phyloP scores from a whole-genome alignment of 768 basidiomycete species.

The Xerocomellus intermedius region DNA sequence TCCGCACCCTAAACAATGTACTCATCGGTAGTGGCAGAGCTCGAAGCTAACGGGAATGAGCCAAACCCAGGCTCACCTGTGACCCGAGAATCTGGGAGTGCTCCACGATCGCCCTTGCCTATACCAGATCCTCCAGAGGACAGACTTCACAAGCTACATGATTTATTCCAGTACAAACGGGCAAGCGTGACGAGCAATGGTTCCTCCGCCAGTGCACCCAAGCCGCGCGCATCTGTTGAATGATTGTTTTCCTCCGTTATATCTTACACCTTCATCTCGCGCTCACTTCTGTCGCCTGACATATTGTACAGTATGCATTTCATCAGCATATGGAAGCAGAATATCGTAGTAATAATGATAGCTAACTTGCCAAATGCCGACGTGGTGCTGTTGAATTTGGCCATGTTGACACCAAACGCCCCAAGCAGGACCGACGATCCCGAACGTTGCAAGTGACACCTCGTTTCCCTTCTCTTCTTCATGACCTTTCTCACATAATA shows the following conservation, averaged over 20 bases:
- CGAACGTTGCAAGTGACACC: neutral
- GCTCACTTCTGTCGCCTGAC: slow-evolving; percentile 17
- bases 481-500: slow-evolving; percentile 10
- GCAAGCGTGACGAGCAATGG: slow-evolving; percentile 56
- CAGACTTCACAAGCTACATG: slow-evolving; percentile 70
- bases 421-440: neutral
- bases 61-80: slow-evolving; percentile 35
- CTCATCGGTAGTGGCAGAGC: slow-evolving; percentile 40
- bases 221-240: slow-evolving; percentile 17
- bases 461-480: slow-evolving; percentile 1
- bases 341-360: slow-evolving; percentile 25
- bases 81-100: slow-evolving; percentile 27
- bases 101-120: slow-evolving; percentile 36
- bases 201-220: slow-evolving; percentile 31
- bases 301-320: slow-evolving; percentile 31
- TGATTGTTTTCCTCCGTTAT: slow-evolving; percentile 14
- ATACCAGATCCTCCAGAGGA: slow-evolving; percentile 48
- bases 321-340: slow-evolving; percentile 12
- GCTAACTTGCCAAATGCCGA: neutral
- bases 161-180: slow-evolving; percentile 76
- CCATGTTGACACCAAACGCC: slow-evolving; percentile 23
- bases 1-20: neutral
- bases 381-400: slow-evolving; percentile 19
- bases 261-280: slow-evolving; percentile 21
- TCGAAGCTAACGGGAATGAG: slow-evolving; percentile 56